Evolutionary conservation across 768 basidiomycete species (phyloP), one percentile per base, ranked within the genome.

Genomic region (Boletus insuetus): DNA sequence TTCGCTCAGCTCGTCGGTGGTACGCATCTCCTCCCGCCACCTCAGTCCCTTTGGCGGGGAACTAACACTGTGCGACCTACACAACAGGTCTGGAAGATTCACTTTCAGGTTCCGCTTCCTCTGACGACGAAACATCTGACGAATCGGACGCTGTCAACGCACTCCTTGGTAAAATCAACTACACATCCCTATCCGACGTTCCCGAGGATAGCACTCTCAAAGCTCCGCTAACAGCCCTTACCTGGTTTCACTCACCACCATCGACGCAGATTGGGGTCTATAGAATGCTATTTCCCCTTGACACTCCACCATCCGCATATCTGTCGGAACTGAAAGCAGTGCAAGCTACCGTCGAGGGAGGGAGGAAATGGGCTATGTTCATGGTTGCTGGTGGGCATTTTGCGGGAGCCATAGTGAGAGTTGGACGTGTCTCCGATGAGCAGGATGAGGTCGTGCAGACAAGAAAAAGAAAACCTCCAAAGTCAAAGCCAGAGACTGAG

Each of bases 361-460:
- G 85, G 16, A 77, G 94, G 38, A 88, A 82, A 55, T 96, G 95
- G 90, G 91, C 94, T 0, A 72, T 98, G 80, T 89, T 99, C 64
- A 97, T 98, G 94, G 85, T 89, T 39, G 97, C 97, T 0, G 95
- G 97, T 20, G 97, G 97, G 12, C 97, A 99, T 71, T 98, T 99
- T 73, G 97, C 97, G 14, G 97, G 96, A 24, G 88, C 94, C 53
- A 78, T 99, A 34, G 85, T 86, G 13, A 78, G 85, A 34, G 89
- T 93, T 26, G 82, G 85, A 71, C 72, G 76, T 56, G 56, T 79
- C 54, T 75, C 74, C 16, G 77, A 78, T 7, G 82, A 83, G 4
- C 72, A 73, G 49, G 66, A 64, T 38, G 60, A 58, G 26, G 63
- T 71, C 49, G 69, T 76, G 57, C 71, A 72, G 55, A 69, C 74